Base-by-base conservation (phyloP, 2,329 filamentous ascomycete species). In the Alternaria tenuissima region DNA sequence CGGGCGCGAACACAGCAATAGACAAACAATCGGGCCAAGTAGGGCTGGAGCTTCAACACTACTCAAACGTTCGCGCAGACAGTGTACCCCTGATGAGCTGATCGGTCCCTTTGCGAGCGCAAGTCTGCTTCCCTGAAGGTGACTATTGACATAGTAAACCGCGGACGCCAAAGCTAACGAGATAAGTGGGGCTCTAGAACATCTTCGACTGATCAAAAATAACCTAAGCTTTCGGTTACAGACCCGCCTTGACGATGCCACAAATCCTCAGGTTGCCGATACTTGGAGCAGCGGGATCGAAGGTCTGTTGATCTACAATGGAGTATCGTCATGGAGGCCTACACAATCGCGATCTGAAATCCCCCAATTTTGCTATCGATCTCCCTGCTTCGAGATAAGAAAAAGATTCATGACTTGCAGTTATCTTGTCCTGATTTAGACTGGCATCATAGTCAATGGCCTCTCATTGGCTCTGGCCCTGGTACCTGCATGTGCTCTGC, bases 101-200 rank as follows among this genome's bases (percentile, higher is more conserved):
- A 51, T 42, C 22, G 30, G 44, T 30, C 51, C 44, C 30, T 48
- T 30, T 56, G 38, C 46, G 42, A 55, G 46, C 43, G 34, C 39
- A 39, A 39, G 14, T 39, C 30, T 46, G 44, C 20, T 32, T 54
- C 52, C 39, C 44, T 56, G 52, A 14, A 44, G 52, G 34, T 43
- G 47, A 60, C 46, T 67, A 67, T 65, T 42, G 63, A 62, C 44
- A 59, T 60, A 52, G 52, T 51, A 60, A 66, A 62, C 63, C 57
- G 57, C 55, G 56, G 58, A 28, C 57, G 26, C 42, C 7, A 16
- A 26, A 34, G 28, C 61, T 64, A 66, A n/a, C 14, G 3, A 11
- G 2, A 12, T 34, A 62, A 59, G 63, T 38, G 52, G 48, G 16
- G 5, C 43, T 24, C 8, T 56, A 55, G 60, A 66, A 60, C 59